These are phyloP conservation scores for Chlorella sp. DNA, from an alignment of 139 green algal species.

Conservation along the genomic window DNA sequence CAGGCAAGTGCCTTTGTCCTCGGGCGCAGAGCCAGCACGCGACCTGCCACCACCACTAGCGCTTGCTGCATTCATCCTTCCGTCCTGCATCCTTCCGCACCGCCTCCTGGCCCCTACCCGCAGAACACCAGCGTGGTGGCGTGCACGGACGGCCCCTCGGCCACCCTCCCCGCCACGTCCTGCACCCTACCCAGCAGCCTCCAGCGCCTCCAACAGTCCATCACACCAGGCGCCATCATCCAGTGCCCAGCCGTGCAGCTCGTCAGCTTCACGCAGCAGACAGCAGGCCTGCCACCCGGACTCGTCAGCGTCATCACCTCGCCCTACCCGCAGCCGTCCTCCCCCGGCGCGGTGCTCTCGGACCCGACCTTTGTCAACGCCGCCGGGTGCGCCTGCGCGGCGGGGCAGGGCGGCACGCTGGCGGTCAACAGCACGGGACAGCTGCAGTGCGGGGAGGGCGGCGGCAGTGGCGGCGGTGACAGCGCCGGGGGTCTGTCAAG, in stretches of 20 bases:
- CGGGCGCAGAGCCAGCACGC: too few relatives aligned
- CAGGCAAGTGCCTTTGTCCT: constrained; percentile 14
- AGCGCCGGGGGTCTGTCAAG: neutral
- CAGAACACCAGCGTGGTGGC: neutral
- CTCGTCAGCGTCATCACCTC: neutral
- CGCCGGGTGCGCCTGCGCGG: neutral
- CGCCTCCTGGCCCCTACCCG: too few relatives aligned
- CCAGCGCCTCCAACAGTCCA: neutral
- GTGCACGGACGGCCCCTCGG: neutral
- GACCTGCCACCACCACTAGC: too few relatives aligned
- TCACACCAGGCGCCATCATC: neutral
- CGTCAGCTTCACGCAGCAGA: neutral
- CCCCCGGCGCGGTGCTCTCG: neutral
- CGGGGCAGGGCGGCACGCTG: neutral
- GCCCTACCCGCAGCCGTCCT: neutral
- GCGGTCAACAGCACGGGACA: neutral
- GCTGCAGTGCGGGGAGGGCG: neutral
- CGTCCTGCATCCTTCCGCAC: too few relatives aligned
- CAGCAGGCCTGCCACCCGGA: neutral
- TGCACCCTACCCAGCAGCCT: neutral
- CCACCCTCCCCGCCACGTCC: neutral
- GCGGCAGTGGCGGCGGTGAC: constrained; percentile 1
- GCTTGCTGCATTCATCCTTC: too few relatives aligned
- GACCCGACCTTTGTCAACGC: neutral
- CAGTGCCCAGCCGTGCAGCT: neutral